Evolutionary conservation across 225 moss, liverwort and hornwort genomes (phyloP).

Genomic region (Anthoceros angustus): DNA sequence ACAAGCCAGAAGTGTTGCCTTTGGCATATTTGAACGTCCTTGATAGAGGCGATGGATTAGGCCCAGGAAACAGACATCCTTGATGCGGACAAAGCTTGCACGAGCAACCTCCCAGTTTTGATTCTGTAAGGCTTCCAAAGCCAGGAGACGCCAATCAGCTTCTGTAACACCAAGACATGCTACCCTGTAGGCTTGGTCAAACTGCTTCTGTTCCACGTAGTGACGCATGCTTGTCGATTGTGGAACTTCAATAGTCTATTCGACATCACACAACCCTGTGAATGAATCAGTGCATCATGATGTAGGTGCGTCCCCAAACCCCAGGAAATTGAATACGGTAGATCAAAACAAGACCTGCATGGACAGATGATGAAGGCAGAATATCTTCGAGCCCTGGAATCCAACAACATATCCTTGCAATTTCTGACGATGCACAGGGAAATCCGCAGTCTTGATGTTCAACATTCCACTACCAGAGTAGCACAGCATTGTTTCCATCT

Average conservation of each 20-base stretch:
- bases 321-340: neutral
- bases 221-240: slow-evolving; percentile 85
- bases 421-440: slow-evolving; percentile 79
- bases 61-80: slow-evolving; percentile 65
- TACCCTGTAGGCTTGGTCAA: slow-evolving; percentile 61
- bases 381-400: slow-evolving; percentile 94
- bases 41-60: slow-evolving; percentile 57
- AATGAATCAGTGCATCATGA: slow-evolving; percentile 2
- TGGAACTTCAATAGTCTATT: slow-evolving; percentile 79
- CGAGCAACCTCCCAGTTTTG: slow-evolving; percentile 70
- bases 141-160: slow-evolving; percentile 81
- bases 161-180: slow-evolving; percentile 94
- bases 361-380: slow-evolving; percentile 82
- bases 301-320: neutral
- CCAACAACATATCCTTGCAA: slow-evolving; percentile 95
- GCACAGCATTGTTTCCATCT: slow-evolving; percentile 92
- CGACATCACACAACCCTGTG: slow-evolving; percentile 8
- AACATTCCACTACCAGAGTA: slow-evolving; percentile 89
- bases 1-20: slow-evolving; percentile 46
- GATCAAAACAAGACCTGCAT: slow-evolving; percentile 48
- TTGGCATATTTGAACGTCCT: slow-evolving; percentile 35
- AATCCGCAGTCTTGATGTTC: slow-evolving; percentile 74
- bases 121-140: slow-evolving; percentile 50
- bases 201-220: slow-evolving; percentile 51
- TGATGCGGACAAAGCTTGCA: slow-evolving; percentile 59